phyloP scores from a whole-genome alignment of 2,329 filamentous ascomycete genomes.

The Penicillium verrucosum region DNA sequence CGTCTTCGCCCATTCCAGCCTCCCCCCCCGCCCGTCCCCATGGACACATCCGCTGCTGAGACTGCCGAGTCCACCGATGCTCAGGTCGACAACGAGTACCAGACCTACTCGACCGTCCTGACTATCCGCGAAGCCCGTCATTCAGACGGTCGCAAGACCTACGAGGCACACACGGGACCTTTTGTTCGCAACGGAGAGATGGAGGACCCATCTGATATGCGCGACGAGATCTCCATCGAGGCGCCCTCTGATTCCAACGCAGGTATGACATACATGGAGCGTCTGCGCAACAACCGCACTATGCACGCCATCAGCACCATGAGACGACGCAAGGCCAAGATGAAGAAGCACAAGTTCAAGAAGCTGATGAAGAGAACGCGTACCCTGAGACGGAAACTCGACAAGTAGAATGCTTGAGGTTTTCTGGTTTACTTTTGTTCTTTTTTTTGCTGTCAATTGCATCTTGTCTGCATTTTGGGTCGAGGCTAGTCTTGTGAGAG shows the following conservation, averaged over 20 bases:
- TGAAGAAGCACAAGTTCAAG: conserved; percentile 99
- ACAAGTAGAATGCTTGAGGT: conserved; percentile 46
- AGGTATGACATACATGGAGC: conserved; percentile 59
- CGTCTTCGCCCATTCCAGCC: conserved; percentile 77
- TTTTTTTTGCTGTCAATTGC: conserved; percentile 17
- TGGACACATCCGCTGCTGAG: conserved; percentile 34
- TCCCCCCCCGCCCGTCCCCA: conserved; percentile 72
- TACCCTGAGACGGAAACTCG: conserved; percentile 80
- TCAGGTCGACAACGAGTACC: conserved; percentile 36
- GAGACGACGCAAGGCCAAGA: conserved; percentile 89
- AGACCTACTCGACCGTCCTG: conserved; percentile 49
- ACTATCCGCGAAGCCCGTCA: conserved; percentile 53
- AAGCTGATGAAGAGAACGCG: conserved; percentile 94
- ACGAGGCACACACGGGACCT: conserved; percentile 51
- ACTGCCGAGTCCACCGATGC: conserved; percentile 39
- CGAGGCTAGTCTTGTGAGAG: conserved; percentile 19
- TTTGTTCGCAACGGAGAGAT: conserved; percentile 43
- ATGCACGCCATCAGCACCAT: conserved; percentile 88
- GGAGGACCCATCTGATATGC: conserved; percentile 34
- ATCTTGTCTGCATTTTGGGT: conserved; percentile 22
- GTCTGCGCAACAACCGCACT: conserved; percentile 55
- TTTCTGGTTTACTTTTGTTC: conserved; percentile 11
- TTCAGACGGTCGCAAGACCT: conserved; percentile 50
- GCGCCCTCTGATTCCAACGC: conserved; percentile 48
- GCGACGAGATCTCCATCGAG: conserved; percentile 48